Conservation (phyloP, 1,284 basidiomycete species). For the Cryptococcus sp. region DNA sequence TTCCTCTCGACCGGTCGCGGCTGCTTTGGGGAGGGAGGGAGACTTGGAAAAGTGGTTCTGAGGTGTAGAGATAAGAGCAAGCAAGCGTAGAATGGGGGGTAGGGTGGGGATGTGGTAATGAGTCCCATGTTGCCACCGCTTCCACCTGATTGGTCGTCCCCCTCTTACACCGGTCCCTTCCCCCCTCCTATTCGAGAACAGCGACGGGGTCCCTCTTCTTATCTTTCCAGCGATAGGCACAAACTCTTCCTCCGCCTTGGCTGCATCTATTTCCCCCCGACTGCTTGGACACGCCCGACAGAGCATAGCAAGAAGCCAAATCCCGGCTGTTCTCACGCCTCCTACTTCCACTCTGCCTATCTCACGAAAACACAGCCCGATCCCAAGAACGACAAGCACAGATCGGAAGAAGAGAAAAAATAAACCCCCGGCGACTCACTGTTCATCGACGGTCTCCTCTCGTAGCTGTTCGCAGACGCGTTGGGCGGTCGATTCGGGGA, state of each 20-base stretch:
- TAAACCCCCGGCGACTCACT: constrained; percentile 3
- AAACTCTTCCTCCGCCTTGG: too few relatives aligned
- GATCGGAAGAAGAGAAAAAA: background rate
- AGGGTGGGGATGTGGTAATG: too few relatives aligned
- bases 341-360: background rate
- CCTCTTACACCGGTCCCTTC: too few relatives aligned
- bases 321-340: background rate
- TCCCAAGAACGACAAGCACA: background rate
- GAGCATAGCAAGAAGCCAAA: background rate
- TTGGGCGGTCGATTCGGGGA: constrained; percentile 3
- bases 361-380: background rate
- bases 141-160: background rate
- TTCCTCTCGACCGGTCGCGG: too few relatives aligned
- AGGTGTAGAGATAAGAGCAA: too few relatives aligned
- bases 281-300: background rate
- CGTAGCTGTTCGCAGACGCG: background rate
- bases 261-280: background rate
- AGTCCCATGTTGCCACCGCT: too few relatives aligned
- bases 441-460: background rate
- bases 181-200: too few relatives aligned
- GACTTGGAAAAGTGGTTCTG: too few relatives aligned
- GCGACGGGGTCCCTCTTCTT: too few relatives aligned
- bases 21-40: too few relatives aligned
- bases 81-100: too few relatives aligned
- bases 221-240: too few relatives aligned